Percentiles rank a stretch among this genome's conserved stretches.
Conservation (phyloP, 805 yeast genomes). For the Pichia nakasei region DNA sequence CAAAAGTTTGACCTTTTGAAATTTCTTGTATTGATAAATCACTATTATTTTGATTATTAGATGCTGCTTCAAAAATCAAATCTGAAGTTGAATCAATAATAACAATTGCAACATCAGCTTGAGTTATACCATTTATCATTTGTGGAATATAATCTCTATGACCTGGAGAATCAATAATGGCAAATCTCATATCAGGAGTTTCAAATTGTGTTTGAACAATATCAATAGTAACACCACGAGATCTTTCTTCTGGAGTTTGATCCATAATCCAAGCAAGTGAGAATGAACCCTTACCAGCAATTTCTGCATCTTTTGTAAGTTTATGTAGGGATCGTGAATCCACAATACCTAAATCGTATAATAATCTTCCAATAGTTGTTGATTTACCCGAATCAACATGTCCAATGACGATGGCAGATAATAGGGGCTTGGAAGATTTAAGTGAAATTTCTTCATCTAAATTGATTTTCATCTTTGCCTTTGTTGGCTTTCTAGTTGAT, state of each 20-base stretch:
- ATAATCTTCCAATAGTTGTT: slow-evolving; percentile 65
- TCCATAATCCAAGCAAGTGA: slow-evolving; percentile 84
- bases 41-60: slow-evolving; percentile 15
- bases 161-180: slow-evolving; percentile 81
- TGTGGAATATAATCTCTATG: slow-evolving; percentile 78
- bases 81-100: slow-evolving; percentile 63
- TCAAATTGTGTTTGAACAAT: slow-evolving; percentile 62
- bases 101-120: slow-evolving; percentile 66
- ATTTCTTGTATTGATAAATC: slow-evolving; percentile 2
- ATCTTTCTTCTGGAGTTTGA: slow-evolving; percentile 67
- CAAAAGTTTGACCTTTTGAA: slow-evolving; percentile 68
- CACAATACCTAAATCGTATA: slow-evolving; percentile 59
- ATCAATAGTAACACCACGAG: slow-evolving; percentile 73
- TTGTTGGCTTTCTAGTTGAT: slow-evolving; percentile 19
- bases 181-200: slow-evolving; percentile 44
- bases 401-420: slow-evolving; percentile 74
- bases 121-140: slow-evolving; percentile 76
- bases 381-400: slow-evolving; percentile 86
- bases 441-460: slow-evolving; percentile 30
- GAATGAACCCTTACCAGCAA: slow-evolving; percentile 67
- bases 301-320: slow-evolving; percentile 54
- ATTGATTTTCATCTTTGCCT: slow-evolving; percentile 37
- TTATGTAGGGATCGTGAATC: slow-evolving; percentile 57
- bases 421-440: slow-evolving; percentile 39
- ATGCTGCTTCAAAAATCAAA: slow-evolving; percentile 52